A percentile compares a stretch with the other conserved stretches of the same genome.
Conservation (phyloP, 2,329 filamentous ascomycete species). For the Sphaceloma murrayae region DNA sequence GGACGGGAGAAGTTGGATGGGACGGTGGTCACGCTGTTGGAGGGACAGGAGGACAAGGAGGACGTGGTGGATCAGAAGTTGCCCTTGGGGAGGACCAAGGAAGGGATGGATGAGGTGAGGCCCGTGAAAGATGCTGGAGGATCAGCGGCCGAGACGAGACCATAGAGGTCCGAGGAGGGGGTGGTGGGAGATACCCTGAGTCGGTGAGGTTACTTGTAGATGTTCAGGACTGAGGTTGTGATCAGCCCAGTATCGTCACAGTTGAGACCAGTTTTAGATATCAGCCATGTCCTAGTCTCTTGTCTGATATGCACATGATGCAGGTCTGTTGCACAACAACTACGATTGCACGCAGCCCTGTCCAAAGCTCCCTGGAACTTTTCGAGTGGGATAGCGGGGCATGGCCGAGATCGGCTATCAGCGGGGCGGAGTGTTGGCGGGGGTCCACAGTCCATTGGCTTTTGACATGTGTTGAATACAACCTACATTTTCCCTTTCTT, state of each 20-base stretch:
- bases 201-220: constrained; percentile 5
- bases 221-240: background rate
- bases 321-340: background rate
- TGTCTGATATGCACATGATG: too few species aligned
- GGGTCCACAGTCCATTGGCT: constrained; percentile 3
- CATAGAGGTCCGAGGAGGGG: constrained; percentile 21
- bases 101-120: constrained; percentile 21
- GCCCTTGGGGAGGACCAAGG: constrained; percentile 22
- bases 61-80: constrained; percentile 17
- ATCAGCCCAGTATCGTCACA: too few species aligned
- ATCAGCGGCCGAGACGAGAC: constrained; percentile 20
- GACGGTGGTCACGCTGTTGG: constrained; percentile 75
- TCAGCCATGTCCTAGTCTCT: too few species aligned
- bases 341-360: background rate
- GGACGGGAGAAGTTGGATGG: constrained; percentile 81
- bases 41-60: constrained; percentile 41
- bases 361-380: constrained; percentile 1
- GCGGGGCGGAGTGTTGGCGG: constrained; percentile 5
- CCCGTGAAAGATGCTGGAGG: constrained; percentile 22
- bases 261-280: too few species aligned
- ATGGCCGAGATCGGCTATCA: constrained; percentile 14
- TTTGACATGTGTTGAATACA: background rate
- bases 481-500: background rate
- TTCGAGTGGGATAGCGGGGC: constrained; percentile 8
- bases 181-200: too few species aligned